Evolutionary conservation across 305 asterid genomes (phyloP), one percentile per base, ranked within the genome.

Genomic region (Fraxinus angustifolia): DNA sequence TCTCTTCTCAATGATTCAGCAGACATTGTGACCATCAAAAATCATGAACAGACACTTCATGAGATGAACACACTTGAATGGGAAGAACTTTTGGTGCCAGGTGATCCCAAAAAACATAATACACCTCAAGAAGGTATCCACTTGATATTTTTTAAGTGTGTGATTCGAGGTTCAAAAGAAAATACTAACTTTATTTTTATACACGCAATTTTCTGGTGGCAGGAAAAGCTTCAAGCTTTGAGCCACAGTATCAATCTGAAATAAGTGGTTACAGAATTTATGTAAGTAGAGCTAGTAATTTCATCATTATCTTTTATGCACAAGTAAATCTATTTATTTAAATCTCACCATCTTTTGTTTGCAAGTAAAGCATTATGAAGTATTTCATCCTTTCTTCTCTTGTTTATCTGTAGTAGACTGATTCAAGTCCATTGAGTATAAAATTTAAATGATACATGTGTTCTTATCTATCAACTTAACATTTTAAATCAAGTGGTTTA

Each of bases 21-120:
- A 91, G 79, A 78, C 83, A 83, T 72, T 74, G 31, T 42, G 82
- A 84, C 84, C 65, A 33, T 84, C 65, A 81, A 82, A 79, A 83
- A 82, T 81, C 91, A 91, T 40, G 88, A 87, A 76, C 79, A 82
- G 87, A 87, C 85, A 81, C 91, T 91, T 87, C 90, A 81, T 45
- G 93, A 90, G 75, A 88, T 91, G 76, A 91, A 91, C 85, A 91
- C 93, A 3, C 90, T 91, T 77, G 95, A 91, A 23, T 91, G 95
- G 95, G 93, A 91, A 79, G 95, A 91, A 85, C 95, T 91, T 85
- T 80, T 91, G 84, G 88, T 74, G 82, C 86, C 90, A 56, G 91
- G 83, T 70, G 87, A 90, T 81, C 76, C 93, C 81, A 83, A 67
- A 81, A 87, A 85, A 73, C 76, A 68, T 56, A 74, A 45, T 28